Percentiles rank a stretch among this genome's conserved stretches.
phyloP scores from a whole-genome alignment of 1,284 basidiomycete genomes.

The Tilletia setariae region DNA sequence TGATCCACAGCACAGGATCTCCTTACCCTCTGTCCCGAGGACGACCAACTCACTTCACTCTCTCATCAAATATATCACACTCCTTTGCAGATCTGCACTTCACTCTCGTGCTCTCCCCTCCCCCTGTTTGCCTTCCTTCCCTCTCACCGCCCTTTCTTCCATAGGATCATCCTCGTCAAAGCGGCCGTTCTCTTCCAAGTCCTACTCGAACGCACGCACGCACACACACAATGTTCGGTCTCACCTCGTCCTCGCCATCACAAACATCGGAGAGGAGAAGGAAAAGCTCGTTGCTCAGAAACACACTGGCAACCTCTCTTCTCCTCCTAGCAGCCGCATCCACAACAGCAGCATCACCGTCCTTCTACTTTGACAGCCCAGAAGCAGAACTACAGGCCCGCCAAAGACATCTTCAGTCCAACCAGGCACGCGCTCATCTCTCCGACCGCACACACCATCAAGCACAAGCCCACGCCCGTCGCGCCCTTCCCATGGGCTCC shows the following conservation, averaged over 20 bases:
- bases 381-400: neutral
- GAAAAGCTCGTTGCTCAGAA: neutral
- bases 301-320: neutral
- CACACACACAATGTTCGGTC: neutral
- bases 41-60: neutral
- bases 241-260: neutral
- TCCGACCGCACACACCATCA: neutral
- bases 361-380: neutral
- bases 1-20: too few species aligned
- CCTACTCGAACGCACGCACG: neutral
- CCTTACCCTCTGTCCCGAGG: too few species aligned
- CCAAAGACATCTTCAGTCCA: neutral
- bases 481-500: slow-evolving; percentile 1
- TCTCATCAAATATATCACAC: slow-evolving; percentile 1
- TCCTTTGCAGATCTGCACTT: too few species aligned
- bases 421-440: neutral
- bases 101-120: neutral
- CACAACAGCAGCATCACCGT: neutral
- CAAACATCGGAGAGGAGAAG: neutral
- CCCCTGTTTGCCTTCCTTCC: neutral
- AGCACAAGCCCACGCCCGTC: neutral
- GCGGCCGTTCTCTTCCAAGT: too few species aligned
- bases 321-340: neutral
- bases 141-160: neutral
- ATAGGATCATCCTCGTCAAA: neutral